Evolutionary conservation across 306 rosid species (phyloP), one percentile per base, ranked within the genome.

Genomic region (Arachis stenosperma): DNA sequence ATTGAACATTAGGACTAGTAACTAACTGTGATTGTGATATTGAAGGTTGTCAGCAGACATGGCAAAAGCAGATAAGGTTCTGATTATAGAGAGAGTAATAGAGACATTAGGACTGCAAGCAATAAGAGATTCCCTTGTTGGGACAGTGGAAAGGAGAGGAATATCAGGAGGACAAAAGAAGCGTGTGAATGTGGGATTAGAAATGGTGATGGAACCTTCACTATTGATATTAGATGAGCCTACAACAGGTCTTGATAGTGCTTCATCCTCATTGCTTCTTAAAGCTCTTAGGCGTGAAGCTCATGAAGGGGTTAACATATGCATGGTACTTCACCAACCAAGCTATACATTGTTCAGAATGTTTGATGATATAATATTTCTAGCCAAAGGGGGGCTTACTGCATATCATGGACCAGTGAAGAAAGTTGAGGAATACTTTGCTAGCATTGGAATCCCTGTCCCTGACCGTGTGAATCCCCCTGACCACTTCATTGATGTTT

Each of bases 141-240:
- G 96, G 39, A 90, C 96, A 10, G 85, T 90, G 73, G 96, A 90
- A 75, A 84, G 51, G 65, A 78, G 96, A 81, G 96, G 96, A 60
- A 86, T 90, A 60, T 90, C 93, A 48, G 96, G 96, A 67, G 96
- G 96, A 10, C 96, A 90, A 63, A 80, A 84, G 43, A 90, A 90
- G 73, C 88, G 96, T 51, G 96, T 90, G 70, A 90, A 90, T 76
- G 96, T 90, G 65, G 96, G 93, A 52, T 44, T 90, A 78, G 96
- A 90, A 83, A 90, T 90, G 96, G 96, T 90, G 75, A 90, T 90
- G 91, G 96, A 90, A 63, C 96, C 96, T 64, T 90, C 96, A 44
- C 85, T 90, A 36, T 76, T 90, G 72, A 88, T 90, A 78, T 82
- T 90, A 75, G 96, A 90, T 78, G 96, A 90, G 76, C 96, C 96